Base-by-base conservation (phyloP, 441 rosid genomes). In the Erodium texanum region DNA sequence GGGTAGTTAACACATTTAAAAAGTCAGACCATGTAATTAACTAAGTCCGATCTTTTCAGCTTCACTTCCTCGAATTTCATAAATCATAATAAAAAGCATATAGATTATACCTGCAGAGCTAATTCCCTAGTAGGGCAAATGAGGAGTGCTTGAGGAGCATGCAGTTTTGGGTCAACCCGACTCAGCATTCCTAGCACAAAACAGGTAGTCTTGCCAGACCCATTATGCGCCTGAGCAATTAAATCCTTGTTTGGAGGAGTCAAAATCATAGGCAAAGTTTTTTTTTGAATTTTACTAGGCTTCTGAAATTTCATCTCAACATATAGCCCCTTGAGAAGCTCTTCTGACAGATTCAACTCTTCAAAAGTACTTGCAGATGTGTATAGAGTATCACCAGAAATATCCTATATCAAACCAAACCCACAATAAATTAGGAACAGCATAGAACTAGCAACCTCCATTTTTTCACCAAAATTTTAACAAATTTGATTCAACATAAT, bases 161-260 rank as follows among this genome's bases (percentile, higher is more conserved):
- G 71, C 29, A 82, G 12, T 0, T 66, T 78, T 0, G 91, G 87
- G 76, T 92, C 91, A 22, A 92, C 84, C 10, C 99, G 96, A 64
- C 92, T 88, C 70, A 94, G 50, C 98, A 94, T 94, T 23, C 99
- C 99, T 19, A 94, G 92, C 54, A 90, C 95, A 66, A 94, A 94
- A 74, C 99, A 94, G 18, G 99, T 94, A 0, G 99, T 94, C 81
- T 94, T 94, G 11, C 99, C 99, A 58, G 97, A 91, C 65, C 99
- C 99, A 70, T 92, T 94, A 71, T 87, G n/a, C n/a, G n/a, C n/a
- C n/a, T n/a, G n/a, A 27, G 29, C 29, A 27, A 27, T 27, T 27
- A 27, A 27, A 80, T 94, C 80, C 80, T 86, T 86, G 72, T 83
- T 70, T 0, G 99, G 99, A 14, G 98, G 93, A 7, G 86, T 92